phyloP scores from a whole-genome alignment of 2,329 filamentous ascomycete genomes.

The Botrytis fragariae region DNA sequence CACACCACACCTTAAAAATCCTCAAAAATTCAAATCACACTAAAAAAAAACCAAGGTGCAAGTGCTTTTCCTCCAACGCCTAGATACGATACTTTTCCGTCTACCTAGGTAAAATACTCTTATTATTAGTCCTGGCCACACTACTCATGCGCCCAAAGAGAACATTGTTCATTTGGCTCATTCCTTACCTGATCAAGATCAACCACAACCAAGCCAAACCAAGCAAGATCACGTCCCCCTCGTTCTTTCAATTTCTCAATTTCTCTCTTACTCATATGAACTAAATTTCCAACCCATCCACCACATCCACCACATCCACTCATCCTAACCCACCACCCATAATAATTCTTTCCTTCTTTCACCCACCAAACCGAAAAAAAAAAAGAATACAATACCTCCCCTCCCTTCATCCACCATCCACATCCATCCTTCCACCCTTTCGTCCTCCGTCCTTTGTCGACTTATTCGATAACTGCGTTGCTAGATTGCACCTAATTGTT shows the following conservation, averaged over 20 bases:
- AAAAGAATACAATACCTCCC: background rate
- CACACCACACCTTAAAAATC: background rate
- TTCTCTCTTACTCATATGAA: background rate
- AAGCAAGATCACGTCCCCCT: background rate
- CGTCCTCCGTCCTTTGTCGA: slow-evolving; percentile 28
- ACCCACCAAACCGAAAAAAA: background rate
- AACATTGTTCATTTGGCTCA: slow-evolving; percentile 1
- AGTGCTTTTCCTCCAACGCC: slow-evolving; percentile 7
- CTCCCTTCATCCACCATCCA: slow-evolving; percentile 19
- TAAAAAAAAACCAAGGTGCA: background rate
- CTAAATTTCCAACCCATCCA: background rate
- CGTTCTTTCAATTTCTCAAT: slow-evolving; percentile 1
- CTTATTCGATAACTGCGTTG: slow-evolving; percentile 29
- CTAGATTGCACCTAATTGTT: slow-evolving; percentile 38
- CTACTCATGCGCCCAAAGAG: slow-evolving; percentile 19
- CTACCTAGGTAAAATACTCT: background rate
- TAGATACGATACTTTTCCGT: background rate
- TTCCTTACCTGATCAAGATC: slow-evolving; percentile 3
- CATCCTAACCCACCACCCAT: background rate
- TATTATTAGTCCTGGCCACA: background rate
- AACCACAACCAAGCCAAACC: no score
- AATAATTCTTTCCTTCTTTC: slow-evolving; percentile 15
- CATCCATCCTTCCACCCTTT: slow-evolving; percentile 20
- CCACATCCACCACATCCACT: background rate
- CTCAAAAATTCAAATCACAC: background rate